Base-by-base conservation (phyloP, 768 basidiomycete genomes). In the Leccinum imitatum region DNA sequence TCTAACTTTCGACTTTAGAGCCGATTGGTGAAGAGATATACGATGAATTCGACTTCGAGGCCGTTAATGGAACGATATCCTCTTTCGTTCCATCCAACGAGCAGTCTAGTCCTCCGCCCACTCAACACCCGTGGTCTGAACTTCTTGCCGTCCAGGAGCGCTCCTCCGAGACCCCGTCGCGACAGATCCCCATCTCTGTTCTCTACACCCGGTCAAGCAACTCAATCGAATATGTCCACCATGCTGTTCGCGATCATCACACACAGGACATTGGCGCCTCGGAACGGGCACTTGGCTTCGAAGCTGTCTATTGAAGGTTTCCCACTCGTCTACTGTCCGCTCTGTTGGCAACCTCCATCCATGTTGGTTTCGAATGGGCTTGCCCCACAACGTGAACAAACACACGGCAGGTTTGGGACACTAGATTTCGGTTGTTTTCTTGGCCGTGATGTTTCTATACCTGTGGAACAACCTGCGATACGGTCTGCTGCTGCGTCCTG, bases 401-500 rank as follows among this genome's bases (percentile, higher is more conserved):
- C 63, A 61, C 59, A 65, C 65, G 64, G 63, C 59, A 60, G 64
- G 64, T 65, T 65, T 53, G 39, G 64, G 64, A 5, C 63, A 61
- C 59, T 66, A 65, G 68, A 70, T 62, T 47, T 68, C 61, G 60
- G 63, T 57, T 64, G 62, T 60, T 64, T 69, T 55, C 67, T 46
- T 66, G 68, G 68, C 33, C 59, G 48, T 57, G 27, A 69, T 64
- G 68, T 69, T 64, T 63, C 57, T 59, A 59, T 62, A 27, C 63
- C 58, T 63, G 65, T 67, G 65, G 62, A 56, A 60, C 58, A 47
- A 55, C 56, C 37, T 54, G 53, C 58, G 47, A 58, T 60, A 41
- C 35, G 21, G 39, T 63, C 63, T 59, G 62, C 50, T 62, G 63
- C 66, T 63, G 59, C 58, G 73, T 71, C 67, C 67, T 71, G 67